Evolutionary conservation across 805 yeast genomes (phyloP).

Genomic region (Hermanozyma aechmeae): DNA sequence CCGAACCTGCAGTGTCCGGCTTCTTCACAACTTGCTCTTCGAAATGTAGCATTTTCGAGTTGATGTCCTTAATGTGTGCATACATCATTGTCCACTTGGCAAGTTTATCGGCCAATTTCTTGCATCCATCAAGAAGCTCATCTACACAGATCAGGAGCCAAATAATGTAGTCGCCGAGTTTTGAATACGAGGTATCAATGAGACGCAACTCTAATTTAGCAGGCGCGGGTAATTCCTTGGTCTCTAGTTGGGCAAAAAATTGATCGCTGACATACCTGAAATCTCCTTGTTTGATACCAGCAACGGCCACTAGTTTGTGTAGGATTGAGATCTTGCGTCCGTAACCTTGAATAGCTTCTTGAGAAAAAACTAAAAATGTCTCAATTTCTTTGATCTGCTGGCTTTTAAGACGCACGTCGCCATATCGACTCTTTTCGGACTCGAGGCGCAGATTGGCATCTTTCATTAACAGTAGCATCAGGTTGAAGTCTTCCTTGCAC

Average conservation of each 20-base stretch:
- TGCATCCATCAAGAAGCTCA: constrained; percentile 16
- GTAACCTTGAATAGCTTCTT: constrained; percentile 30
- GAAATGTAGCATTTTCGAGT: constrained; percentile 18
- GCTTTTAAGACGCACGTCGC: constrained; percentile 12
- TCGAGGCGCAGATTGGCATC: too few relatives aligned
- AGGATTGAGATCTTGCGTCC: constrained; percentile 20
- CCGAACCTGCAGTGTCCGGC: constrained; percentile 2
- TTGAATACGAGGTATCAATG: constrained; percentile 3
- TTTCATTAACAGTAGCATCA: constrained; percentile 25
- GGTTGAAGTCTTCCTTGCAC: constrained; percentile 10
- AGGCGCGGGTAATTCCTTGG: not conserved
- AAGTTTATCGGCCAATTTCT: constrained; percentile 14
- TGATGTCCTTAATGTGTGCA: constrained; percentile 15
- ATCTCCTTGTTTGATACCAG: constrained; percentile 26
- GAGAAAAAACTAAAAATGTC: constrained; percentile 38
- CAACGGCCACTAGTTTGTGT: constrained; percentile 25
- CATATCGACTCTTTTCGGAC: too few relatives aligned
- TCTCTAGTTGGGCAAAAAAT: constrained; percentile 2
- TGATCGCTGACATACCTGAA: constrained; percentile 11
- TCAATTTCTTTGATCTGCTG: constrained; percentile 30
- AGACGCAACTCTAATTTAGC: constrained; percentile 1
- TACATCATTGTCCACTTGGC: constrained; percentile 23
- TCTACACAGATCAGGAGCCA: constrained; percentile 17
- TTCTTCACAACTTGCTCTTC: constrained; percentile 12
- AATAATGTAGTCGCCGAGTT: constrained; percentile 6